A percentile compares a stretch with the other conserved stretches of the same genome.
These are phyloP conservation scores for Cryphonectria parasitica DNA, from an alignment of 2,329 filamentous ascomycete genomes.

Conservation along the genomic window DNA sequence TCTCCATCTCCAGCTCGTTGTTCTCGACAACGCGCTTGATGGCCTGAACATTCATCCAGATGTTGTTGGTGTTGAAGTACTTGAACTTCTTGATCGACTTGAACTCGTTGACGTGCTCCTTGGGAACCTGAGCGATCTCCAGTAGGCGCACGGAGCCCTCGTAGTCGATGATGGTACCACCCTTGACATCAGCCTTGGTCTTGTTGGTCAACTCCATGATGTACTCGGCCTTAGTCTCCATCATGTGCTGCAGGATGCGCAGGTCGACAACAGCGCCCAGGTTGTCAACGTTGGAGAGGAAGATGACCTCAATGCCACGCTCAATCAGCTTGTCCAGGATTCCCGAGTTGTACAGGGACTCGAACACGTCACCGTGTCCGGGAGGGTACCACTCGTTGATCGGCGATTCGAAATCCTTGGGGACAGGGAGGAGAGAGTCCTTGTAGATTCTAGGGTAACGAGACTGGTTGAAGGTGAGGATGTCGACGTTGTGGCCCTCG, in stretches of 20 bases:
- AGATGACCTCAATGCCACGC: slow-evolving; percentile 95
- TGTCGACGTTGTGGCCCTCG: slow-evolving; percentile 99
- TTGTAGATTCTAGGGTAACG: slow-evolving; percentile 97
- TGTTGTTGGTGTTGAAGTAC: slow-evolving; percentile 99
- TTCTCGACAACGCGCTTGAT: slow-evolving; percentile 99
- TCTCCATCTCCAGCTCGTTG: slow-evolving; percentile 98
- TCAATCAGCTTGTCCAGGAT: slow-evolving; percentile 95
- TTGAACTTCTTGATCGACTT: slow-evolving; percentile 99
- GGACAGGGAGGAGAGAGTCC: slow-evolving; percentile 94
- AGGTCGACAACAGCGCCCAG: slow-evolving; percentile 96
- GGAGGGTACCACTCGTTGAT: slow-evolving; percentile 99
- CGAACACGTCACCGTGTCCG: slow-evolving; percentile 98
- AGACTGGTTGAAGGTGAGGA: slow-evolving; percentile 99
- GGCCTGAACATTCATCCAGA: slow-evolving; percentile 97
- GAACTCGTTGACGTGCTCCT: slow-evolving; percentile 99
- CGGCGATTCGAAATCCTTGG: slow-evolving; percentile 83
- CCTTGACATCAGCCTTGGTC: slow-evolving; percentile 99
- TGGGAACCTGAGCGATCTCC: slow-evolving; percentile 98
- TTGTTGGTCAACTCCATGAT: slow-evolving; percentile 99
- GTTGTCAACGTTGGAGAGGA: slow-evolving; percentile 99
- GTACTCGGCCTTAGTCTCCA: slow-evolving; percentile 95
- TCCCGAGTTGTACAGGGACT: slow-evolving; percentile 99
- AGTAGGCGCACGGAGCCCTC: slow-evolving; percentile 95
- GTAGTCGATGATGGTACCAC: slow-evolving; percentile 99
- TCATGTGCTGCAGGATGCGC: slow-evolving; percentile 99